A percentile compares a stretch with the other conserved stretches of the same genome.
These are phyloP conservation scores for Aspergillus ostianus DNA, from an alignment of 495 filamentous ascomycete species.

Conservation along the genomic window DNA sequence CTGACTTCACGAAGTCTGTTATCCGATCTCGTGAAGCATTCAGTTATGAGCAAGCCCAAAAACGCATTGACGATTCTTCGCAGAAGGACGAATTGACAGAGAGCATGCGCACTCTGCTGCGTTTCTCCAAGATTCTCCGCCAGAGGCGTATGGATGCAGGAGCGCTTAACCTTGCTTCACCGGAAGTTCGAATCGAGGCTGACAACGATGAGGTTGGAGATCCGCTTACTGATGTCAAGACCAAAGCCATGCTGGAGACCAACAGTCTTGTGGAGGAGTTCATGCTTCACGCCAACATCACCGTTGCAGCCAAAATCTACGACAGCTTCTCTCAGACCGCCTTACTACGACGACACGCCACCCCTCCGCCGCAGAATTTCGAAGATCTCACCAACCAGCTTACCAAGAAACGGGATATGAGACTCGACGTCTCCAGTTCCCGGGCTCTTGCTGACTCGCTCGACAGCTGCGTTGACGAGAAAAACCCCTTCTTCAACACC, in stretches of 20 bases:
- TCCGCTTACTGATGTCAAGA: constrained; percentile 87
- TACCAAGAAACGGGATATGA: constrained; percentile 74
- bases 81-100: constrained; percentile 84
- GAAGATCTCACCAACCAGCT: constrained; percentile 90
- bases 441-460: constrained; percentile 88
- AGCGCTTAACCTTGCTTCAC: constrained; percentile 89
- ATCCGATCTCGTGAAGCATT: constrained; percentile 98
- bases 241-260: constrained; percentile 88
- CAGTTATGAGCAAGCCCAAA: constrained; percentile 93
- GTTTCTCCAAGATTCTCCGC: constrained; percentile 89
- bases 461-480: constrained; percentile 74
- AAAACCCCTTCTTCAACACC: constrained; percentile 98
- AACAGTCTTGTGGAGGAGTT: constrained; percentile 98
- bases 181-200: constrained; percentile 89
- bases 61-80: constrained; percentile 83
- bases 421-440: constrained; percentile 78
- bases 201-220: constrained; percentile 96
- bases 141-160: constrained; percentile 96
- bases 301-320: constrained; percentile 84
- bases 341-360: constrained; percentile 84
- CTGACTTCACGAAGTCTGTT: constrained; percentile 91
- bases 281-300: constrained; percentile 98
- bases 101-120: constrained; percentile 84
- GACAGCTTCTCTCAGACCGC: constrained; percentile 91
- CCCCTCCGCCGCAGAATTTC: constrained; percentile 92